Evolutionary conservation across 78 protist genomes (phyloP), one percentile per base, ranked within the genome.

Genomic region (Chrysochromulina parva): DNA sequence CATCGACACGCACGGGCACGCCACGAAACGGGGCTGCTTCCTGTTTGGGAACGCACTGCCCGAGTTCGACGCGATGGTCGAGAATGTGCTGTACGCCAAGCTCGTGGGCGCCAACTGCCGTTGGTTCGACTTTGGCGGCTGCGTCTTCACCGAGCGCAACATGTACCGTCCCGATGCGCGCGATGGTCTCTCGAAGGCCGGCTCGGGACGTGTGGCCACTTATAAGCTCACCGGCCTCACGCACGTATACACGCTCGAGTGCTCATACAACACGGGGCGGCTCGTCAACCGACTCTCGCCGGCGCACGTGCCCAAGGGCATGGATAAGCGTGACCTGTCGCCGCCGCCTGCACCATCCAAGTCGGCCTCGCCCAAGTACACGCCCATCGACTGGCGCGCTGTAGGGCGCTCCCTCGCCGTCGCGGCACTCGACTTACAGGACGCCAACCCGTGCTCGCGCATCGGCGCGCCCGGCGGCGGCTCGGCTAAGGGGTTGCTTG

Each of bases 161-260:
- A n/a, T n/a, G n/a, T n/a, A n/a, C n/a, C n/a, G n/a, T n/a, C n/a
- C n/a, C n/a, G n/a, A n/a, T n/a, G n/a, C n/a, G n/a, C n/a, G n/a
- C n/a, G n/a, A n/a, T n/a, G n/a, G n/a, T n/a, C n/a, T n/a, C n/a
- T n/a, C n/a, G n/a, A n/a, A n/a, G n/a, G n/a, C n/a, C n/a, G n/a
- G n/a, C n/a, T n/a, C n/a, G n/a, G n/a, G n/a, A n/a, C n/a, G n/a
- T n/a, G n/a, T n/a, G n/a, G n/a, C n/a, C n/a, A n/a, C n/a, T n/a
- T n/a, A n/a, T n/a, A n/a, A n/a, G n/a, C n/a, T n/a, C n/a, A n/a
- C n/a, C n/a, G n/a, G n/a, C n/a, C 9, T 88, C 53, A 50, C 88
- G 19, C 38, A 80, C 26, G 7, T 22, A 59, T 92, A 89, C 90
- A 88, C 94, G 28, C 38, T 92, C 60, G 94, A 92, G 86, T 78